Conservation (phyloP, 495 filamentous ascomycete genomes). For the Copromyces sp. region DNA sequence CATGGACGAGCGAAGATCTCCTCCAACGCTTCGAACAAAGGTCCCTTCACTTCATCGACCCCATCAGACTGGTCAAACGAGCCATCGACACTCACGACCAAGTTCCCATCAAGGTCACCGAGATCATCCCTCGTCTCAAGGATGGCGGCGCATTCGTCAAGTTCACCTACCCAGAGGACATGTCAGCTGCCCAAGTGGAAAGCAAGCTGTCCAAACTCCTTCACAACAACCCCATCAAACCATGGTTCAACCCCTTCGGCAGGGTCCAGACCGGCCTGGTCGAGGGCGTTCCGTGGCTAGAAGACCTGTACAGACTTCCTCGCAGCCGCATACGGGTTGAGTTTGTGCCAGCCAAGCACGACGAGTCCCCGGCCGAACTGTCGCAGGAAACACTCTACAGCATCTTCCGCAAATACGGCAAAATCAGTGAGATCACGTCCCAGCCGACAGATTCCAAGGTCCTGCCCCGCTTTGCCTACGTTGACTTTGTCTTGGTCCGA, state of each 20-base stretch:
- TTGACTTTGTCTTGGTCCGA: constrained; percentile 62
- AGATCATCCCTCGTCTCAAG: constrained; percentile 72
- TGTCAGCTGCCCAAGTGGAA: constrained; percentile 51
- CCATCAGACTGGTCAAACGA: constrained; percentile 48
- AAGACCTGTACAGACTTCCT: constrained; percentile 80
- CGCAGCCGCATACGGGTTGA: constrained; percentile 67
- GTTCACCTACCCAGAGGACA: constrained; percentile 50
- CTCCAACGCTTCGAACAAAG: constrained; percentile 57
- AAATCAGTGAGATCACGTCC: constrained; percentile 65
- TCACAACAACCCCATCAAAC: constrained; percentile 59
- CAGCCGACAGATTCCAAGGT: constrained; percentile 79
- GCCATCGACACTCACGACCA: constrained; percentile 42
- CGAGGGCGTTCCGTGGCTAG: constrained; percentile 81
- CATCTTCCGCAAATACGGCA: constrained; percentile 84
- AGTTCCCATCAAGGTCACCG: constrained; percentile 57
- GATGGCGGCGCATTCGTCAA: constrained; percentile 95
- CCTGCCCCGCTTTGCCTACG: constrained; percentile 62
- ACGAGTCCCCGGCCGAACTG: constrained; percentile 48
- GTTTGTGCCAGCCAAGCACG: constrained; percentile 61
- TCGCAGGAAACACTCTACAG: constrained; percentile 79
- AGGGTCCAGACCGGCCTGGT: constrained; percentile 60
- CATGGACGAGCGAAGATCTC: constrained; percentile 45
- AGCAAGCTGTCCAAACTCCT: constrained; percentile 38
- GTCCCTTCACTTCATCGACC: constrained; percentile 47
- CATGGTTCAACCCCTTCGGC: constrained; percentile 83